Conservation (phyloP, 2,329 filamentous ascomycete species). For the Phaeomoniella chlamydospora region DNA sequence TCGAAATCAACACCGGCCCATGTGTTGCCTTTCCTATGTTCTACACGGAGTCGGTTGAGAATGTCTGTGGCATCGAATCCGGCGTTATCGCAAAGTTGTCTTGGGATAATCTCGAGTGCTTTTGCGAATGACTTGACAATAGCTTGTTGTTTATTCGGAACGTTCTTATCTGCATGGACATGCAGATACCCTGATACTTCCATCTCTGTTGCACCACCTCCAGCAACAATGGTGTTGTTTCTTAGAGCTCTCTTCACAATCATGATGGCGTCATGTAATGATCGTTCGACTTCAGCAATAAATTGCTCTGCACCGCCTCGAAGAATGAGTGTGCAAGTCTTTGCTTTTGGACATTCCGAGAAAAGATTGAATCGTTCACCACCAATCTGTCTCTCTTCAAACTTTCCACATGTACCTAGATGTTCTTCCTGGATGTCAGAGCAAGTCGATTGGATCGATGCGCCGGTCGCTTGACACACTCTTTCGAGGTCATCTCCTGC, state of each 20-base stretch:
- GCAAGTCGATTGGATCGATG: conserved; percentile 86
- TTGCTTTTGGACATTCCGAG: conserved; percentile 84
- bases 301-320: conserved; percentile 97
- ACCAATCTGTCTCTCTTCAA: conserved; percentile 94
- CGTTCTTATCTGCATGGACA: conserved; percentile 79
- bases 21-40: conserved; percentile 81
- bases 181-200: conserved; percentile 90
- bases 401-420: conserved; percentile 75
- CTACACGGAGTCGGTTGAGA: conserved; percentile 86
- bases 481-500: conserved; percentile 86
- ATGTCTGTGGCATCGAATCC: conserved; percentile 98
- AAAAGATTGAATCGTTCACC: conserved; percentile 98
- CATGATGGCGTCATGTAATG: conserved; percentile 98
- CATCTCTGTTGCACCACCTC: conserved; percentile 92
- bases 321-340: conserved; percentile 91
- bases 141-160: conserved; percentile 87
- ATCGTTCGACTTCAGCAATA: conserved; percentile 95
- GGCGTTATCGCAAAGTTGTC: conserved; percentile 95
- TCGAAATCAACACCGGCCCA: conserved; percentile 96
- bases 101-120: conserved; percentile 88
- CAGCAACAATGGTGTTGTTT: conserved; percentile 87
- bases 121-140: conserved; percentile 98
- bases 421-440: conserved; percentile 83
- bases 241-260: conserved; percentile 97
- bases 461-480: conserved; percentile 86